Percentiles rank a stretch among this genome's conserved stretches.
These are phyloP conservation scores for Casuarina equisetifolia DNA, from an alignment of 306 rosid genomes.

Conservation along the genomic window DNA sequence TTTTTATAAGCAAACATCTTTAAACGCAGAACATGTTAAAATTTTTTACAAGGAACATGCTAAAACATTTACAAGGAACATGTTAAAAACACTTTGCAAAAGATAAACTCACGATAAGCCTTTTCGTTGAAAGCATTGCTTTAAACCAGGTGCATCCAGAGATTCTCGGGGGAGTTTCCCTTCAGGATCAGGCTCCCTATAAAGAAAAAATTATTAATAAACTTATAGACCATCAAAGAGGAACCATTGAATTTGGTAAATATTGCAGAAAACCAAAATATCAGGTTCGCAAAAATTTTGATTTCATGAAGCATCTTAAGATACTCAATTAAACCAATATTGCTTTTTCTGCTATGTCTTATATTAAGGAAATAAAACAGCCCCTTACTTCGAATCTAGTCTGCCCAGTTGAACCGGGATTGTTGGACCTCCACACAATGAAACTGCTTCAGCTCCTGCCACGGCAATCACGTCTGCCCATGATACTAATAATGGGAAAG, in stretches of 20 bases:
- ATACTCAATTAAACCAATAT: conserved; percentile 5
- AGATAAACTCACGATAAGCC: conserved; percentile 79
- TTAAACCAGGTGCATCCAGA: conserved; percentile 72
- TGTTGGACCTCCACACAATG: conserved; percentile 86
- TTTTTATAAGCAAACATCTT: conserved; percentile 11
- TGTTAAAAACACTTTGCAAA: conserved; percentile 16
- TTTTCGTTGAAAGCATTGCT: conserved; percentile 69
- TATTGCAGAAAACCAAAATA: neutral
- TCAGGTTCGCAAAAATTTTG: conserved; percentile 5
- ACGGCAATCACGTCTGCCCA: conserved; percentile 94
- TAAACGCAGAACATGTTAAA: conserved; percentile 20
- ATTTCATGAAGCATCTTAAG: conserved; percentile 26
- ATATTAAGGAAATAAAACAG: conserved; percentile 23
- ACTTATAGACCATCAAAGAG: conserved; percentile 12
- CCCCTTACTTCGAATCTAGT: conserved; percentile 70
- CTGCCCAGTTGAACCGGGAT: conserved; percentile 77
- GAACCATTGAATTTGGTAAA: conserved; percentile 11
- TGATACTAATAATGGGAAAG: conserved; percentile 57
- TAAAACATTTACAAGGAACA: conserved; percentile 4
- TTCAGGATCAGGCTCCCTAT: conserved; percentile 83
- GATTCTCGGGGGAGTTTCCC: conserved; percentile 91
- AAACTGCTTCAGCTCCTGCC: conserved; percentile 96
- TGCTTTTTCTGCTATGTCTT: conserved; percentile 11
- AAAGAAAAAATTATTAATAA: conserved; percentile 19
- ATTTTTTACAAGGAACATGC: conserved; percentile 7